A percentile compares a stretch with the other conserved stretches of the same genome.
These are phyloP conservation scores for Gastrolobium bilobum DNA, from an alignment of 306 rosid genomes.

Conservation along the genomic window DNA sequence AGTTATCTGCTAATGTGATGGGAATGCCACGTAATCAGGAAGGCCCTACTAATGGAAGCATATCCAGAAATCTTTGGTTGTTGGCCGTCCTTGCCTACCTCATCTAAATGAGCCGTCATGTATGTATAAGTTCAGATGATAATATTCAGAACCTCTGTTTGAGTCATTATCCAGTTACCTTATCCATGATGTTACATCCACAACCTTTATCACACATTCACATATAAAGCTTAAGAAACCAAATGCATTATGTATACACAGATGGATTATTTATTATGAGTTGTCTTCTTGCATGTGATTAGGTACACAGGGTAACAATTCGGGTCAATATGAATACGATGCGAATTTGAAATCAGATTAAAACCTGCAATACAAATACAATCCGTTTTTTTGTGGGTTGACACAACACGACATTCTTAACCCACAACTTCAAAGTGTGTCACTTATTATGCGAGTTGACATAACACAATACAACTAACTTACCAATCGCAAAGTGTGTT, in stretches of 20 bases:
- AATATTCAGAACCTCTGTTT: neutral
- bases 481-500: no score
- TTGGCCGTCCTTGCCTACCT: constrained; percentile 29
- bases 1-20: constrained; percentile 14
- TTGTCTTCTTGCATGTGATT: neutral
- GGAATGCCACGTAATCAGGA: constrained; percentile 36
- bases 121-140: neutral
- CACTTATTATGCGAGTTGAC: no score
- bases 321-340: no score
- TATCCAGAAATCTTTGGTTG: constrained; percentile 42
- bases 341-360: no score
- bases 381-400: no score
- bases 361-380: no score
- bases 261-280: neutral
- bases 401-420: no score
- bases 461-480: no score
- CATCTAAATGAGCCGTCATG: constrained; percentile 2
- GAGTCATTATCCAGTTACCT: constrained; percentile 27
- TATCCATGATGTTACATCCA: constrained; percentile 20
- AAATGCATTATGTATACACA: neutral
- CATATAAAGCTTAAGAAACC: constrained; percentile 6
- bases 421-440: no score
- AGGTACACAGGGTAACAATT: no score
- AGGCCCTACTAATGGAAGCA: constrained; percentile 38
- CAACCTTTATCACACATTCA: constrained; percentile 2